These are phyloP conservation scores for Candida endomychidarum DNA, from an alignment of 805 yeast genomes.

Conservation along the genomic window DNA sequence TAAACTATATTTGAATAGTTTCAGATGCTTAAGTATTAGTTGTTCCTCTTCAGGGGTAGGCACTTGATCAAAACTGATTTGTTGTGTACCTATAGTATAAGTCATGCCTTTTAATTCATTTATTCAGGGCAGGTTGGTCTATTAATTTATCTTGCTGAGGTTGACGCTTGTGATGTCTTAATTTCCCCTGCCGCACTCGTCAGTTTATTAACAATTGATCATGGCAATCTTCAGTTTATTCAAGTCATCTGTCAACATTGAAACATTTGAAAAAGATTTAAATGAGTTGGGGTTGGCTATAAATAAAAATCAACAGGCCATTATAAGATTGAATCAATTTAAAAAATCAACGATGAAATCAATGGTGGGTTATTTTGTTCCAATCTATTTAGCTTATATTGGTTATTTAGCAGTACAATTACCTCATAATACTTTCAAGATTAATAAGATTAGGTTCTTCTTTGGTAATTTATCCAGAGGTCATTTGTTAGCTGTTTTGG, in stretches of 20 bases:
- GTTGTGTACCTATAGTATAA: constrained; percentile 38
- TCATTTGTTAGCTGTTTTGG: constrained; percentile 19
- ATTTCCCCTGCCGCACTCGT: too few species aligned
- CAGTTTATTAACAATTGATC: too few species aligned
- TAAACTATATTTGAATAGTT: constrained; percentile 33
- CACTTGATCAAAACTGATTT: constrained; percentile 24
- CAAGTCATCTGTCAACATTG: constrained; percentile 29
- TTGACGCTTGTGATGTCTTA: too few species aligned
- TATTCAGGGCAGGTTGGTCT: too few species aligned
- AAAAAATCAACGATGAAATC: constrained; percentile 13
- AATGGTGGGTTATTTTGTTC: constrained; percentile 18
- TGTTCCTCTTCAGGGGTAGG: constrained; percentile 21
- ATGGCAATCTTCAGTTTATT: constrained; percentile 23
- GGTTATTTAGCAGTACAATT: constrained; percentile 18
- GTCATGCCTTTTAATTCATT: constrained; percentile 28
- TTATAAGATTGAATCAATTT: constrained; percentile 20
- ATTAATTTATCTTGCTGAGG: too few species aligned
- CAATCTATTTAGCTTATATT: constrained; percentile 24
- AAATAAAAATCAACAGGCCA: constrained; percentile 25
- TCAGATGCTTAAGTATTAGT: constrained; percentile 28
- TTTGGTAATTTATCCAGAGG: constrained; percentile 23
- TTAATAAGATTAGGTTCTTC: constrained; percentile 23
- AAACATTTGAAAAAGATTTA: constrained; percentile 33
- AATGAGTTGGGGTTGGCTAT: constrained; percentile 28
- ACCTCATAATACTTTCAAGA: constrained; percentile 15